Conservation (phyloP, 2,329 filamentous ascomycete species). For the Colletotrichum incanum region DNA sequence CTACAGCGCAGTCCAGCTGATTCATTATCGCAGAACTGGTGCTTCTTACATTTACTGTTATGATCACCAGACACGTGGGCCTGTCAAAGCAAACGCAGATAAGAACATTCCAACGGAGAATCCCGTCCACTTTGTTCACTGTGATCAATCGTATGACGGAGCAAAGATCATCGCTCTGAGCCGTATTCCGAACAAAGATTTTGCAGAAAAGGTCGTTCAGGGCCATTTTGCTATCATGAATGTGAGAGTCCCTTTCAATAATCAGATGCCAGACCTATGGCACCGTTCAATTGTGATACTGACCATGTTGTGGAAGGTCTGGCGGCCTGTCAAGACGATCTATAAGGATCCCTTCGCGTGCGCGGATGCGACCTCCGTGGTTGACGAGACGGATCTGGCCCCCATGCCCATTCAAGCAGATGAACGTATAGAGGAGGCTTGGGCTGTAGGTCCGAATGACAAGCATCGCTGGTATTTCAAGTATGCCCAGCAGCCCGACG, state of each 20-base stretch:
- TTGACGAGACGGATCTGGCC: conserved; percentile 53
- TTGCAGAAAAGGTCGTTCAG: background rate
- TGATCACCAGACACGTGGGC: conserved; percentile 3
- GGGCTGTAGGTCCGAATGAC: conserved; percentile 52
- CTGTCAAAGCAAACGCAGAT: conserved; percentile 72
- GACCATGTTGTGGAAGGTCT: conserved; percentile 47
- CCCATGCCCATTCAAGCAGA: conserved; percentile 54
- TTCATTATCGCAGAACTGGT: conserved; percentile 44
- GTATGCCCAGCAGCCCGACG: conserved; percentile 64
- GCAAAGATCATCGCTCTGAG: conserved; percentile 44
- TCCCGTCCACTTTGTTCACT: conserved; percentile 59
- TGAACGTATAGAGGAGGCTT: conserved; percentile 51
- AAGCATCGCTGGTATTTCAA: conserved; percentile 68
- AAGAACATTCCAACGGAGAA: conserved; percentile 70
- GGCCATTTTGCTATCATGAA: conserved; percentile 43
- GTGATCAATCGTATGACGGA: conserved; percentile 70
- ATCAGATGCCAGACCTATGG: background rate
- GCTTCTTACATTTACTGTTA: conserved; percentile 39
- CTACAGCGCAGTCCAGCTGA: background rate
- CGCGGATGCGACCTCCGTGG: conserved; percentile 54
- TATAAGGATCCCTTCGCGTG: conserved; percentile 58
- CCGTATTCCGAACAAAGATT: background rate
- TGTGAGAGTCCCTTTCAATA: conserved; percentile 10
- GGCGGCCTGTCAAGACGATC: conserved; percentile 65
- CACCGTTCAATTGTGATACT: background rate